Percentiles rank a stretch among this genome's conserved stretches.
Conservation (phyloP, 2,329 filamentous ascomycete genomes). For the Fusarium paranaense region DNA sequence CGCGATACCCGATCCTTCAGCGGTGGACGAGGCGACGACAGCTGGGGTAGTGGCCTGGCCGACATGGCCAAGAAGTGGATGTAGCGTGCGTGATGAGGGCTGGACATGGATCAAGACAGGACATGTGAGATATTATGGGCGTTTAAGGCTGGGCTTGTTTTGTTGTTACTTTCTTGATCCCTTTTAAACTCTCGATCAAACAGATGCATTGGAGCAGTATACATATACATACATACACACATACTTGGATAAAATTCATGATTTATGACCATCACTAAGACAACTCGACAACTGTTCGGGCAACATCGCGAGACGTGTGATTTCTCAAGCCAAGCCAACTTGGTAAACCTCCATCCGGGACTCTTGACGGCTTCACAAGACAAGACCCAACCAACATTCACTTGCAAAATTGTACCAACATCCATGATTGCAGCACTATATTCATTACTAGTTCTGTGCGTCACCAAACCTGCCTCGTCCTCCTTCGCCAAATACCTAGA, state of each 20-base stretch:
- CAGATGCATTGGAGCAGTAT: slow-evolving; percentile 18
- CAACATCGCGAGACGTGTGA: not conserved
- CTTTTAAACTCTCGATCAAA: slow-evolving; percentile 11
- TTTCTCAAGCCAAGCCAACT: not conserved
- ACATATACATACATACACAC: not conserved
- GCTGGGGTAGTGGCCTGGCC: slow-evolving; percentile 51
- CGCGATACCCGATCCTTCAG: slow-evolving; percentile 52
- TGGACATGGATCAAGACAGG: slow-evolving; percentile 9
- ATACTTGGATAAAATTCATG: slow-evolving; percentile 34
- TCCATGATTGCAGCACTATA: slow-evolving; percentile 40
- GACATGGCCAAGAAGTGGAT: slow-evolving; percentile 58
- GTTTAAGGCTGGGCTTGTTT: slow-evolving; percentile 33
- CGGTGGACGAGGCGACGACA: slow-evolving; percentile 44
- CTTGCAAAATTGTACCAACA: not conserved
- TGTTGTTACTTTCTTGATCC: slow-evolving; percentile 8
- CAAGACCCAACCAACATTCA: not conserved
- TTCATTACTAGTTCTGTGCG: slow-evolving; percentile 48
- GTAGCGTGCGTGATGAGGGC: slow-evolving; percentile 37
- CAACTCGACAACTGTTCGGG: not conserved
- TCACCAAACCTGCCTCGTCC: slow-evolving; percentile 32
- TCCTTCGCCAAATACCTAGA: slow-evolving; percentile 32
- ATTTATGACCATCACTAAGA: slow-evolving; percentile 21
- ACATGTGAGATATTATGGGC: slow-evolving; percentile 31
- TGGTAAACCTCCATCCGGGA: not conserved
- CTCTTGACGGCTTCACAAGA: not conserved